These are phyloP conservation scores for Calycina marina DNA, from an alignment of 2,329 filamentous ascomycete species.

Conservation along the genomic window DNA sequence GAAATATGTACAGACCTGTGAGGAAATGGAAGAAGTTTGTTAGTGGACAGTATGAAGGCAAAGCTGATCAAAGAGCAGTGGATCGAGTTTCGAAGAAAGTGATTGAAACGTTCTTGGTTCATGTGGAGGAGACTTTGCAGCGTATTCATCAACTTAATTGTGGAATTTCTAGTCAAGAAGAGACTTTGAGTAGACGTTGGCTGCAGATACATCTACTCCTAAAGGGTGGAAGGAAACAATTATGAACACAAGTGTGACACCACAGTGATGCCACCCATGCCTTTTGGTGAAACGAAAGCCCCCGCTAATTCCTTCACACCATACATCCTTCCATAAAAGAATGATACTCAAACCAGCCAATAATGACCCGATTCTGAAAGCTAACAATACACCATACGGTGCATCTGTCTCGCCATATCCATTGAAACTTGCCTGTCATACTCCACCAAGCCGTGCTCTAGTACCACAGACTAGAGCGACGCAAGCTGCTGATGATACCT, in stretches of 20 bases:
- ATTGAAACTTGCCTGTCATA: not conserved
- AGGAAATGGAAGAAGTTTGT: slow-evolving; percentile 33
- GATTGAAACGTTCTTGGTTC: slow-evolving; percentile 6
- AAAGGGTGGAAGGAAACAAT: slow-evolving; percentile 7
- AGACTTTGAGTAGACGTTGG: slow-evolving; percentile 13
- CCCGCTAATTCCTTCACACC: too few species aligned
- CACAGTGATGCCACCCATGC: too few species aligned
- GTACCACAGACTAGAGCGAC: slow-evolving; percentile 16
- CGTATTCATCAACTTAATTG: slow-evolving; percentile 6
- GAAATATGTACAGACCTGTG: slow-evolving; percentile 24
- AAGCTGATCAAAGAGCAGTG: slow-evolving; percentile 27
- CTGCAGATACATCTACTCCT: slow-evolving; percentile 13
- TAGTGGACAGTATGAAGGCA: slow-evolving; percentile 30
- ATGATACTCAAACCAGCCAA: too few species aligned
- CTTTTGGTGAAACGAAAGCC: too few species aligned
- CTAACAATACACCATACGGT: too few species aligned
- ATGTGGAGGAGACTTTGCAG: slow-evolving; percentile 6
- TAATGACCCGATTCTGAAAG: too few species aligned
- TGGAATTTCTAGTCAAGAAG: slow-evolving; percentile 9
- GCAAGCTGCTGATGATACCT: slow-evolving; percentile 3
- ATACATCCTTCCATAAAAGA: too few species aligned
- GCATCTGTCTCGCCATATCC: too few species aligned
- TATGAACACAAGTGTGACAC: too few species aligned
- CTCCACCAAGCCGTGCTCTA: not conserved
- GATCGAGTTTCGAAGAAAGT: slow-evolving; percentile 24